Percentiles rank a stretch among this genome's conserved stretches.
Evolutionary conservation across 2,329 filamentous ascomycete species (phyloP).

Genomic region (Exserohilum turcica): DNA sequence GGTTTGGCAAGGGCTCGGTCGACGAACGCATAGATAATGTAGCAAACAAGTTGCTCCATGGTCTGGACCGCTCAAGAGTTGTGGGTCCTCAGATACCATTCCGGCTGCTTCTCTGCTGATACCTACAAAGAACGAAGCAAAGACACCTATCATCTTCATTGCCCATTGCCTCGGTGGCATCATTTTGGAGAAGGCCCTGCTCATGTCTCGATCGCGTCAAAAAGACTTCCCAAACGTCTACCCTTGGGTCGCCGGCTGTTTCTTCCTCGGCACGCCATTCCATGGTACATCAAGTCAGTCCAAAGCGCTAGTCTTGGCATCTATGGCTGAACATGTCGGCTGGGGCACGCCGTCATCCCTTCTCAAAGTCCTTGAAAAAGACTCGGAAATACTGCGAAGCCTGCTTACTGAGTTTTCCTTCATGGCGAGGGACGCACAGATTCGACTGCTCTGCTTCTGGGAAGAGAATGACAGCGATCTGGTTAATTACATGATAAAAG

Average conservation of each 20-base stretch:
- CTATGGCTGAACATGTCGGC: slow-evolving; percentile 24
- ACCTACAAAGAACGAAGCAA: slow-evolving; percentile 18
- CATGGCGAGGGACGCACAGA: slow-evolving; percentile 22
- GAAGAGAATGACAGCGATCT: slow-evolving; percentile 28
- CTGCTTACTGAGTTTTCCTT: slow-evolving; percentile 26
- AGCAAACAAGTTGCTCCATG: slow-evolving; percentile 29
- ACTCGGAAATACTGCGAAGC: slow-evolving; percentile 17
- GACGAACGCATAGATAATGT: slow-evolving; percentile 36
- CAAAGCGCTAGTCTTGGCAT: slow-evolving; percentile 27
- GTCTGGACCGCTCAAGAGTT: slow-evolving; percentile 23
- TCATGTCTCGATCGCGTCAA: slow-evolving; percentile 19
- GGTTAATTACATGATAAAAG: slow-evolving; percentile 18
- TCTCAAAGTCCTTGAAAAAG: slow-evolving; percentile 26
- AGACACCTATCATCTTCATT: slow-evolving; percentile 39
- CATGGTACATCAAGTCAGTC: slow-evolving; percentile 21
- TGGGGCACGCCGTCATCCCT: slow-evolving; percentile 21
- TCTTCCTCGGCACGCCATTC: slow-evolving; percentile 32
- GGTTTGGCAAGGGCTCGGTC: slow-evolving; percentile 37
- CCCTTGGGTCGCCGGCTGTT: slow-evolving; percentile 27
- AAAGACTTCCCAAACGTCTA: slow-evolving; percentile 27
- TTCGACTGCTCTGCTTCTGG: slow-evolving; percentile 30
- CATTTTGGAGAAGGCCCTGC: slow-evolving; percentile 30
- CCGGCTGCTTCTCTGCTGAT: slow-evolving; percentile 4
- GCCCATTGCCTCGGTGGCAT: slow-evolving; percentile 38
- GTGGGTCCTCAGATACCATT: slow-evolving; percentile 8